Evolutionary conservation across 306 rosid species (phyloP).

Genomic region (Fragaria iinumae): DNA sequence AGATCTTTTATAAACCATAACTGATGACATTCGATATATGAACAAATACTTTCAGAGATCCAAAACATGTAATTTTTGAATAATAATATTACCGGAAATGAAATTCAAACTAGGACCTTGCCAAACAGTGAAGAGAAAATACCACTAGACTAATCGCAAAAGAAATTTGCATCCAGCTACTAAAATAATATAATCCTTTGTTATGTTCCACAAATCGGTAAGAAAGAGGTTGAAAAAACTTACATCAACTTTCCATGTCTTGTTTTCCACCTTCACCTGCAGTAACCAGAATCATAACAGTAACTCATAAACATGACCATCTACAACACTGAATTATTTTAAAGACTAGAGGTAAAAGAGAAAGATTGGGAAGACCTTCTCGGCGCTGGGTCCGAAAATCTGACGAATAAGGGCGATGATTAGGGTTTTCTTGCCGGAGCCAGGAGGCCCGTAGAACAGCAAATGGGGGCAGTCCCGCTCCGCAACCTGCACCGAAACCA

Average conservation of each 20-base stretch:
- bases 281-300: constrained; percentile 21
- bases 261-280: constrained; percentile 93
- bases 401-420: constrained; percentile 87
- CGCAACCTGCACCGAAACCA: constrained; percentile 39
- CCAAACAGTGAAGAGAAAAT: too few species aligned
- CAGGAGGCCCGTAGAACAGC: constrained; percentile 90
- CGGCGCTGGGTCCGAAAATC: constrained; percentile 86
- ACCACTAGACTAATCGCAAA: too few species aligned
- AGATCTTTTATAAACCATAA: neutral
- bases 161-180: too few species aligned
- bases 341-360: neutral
- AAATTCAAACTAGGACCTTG: too few species aligned
- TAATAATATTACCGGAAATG: too few species aligned
- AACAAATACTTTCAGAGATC: too few species aligned
- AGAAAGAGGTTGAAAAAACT: constrained; percentile 26
- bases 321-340: neutral
- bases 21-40: too few species aligned
- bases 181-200: too few species aligned
- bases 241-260: constrained; percentile 94
- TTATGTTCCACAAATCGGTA: too few species aligned
- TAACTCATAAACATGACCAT: neutral
- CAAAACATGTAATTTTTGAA: too few species aligned
- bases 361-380: constrained; percentile 48
- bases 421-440: constrained; percentile 98
- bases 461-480: constrained; percentile 98